Base-by-base conservation (phyloP, 2,329 filamentous ascomycete genomes). In the Fonsecaea pugnacius region DNA sequence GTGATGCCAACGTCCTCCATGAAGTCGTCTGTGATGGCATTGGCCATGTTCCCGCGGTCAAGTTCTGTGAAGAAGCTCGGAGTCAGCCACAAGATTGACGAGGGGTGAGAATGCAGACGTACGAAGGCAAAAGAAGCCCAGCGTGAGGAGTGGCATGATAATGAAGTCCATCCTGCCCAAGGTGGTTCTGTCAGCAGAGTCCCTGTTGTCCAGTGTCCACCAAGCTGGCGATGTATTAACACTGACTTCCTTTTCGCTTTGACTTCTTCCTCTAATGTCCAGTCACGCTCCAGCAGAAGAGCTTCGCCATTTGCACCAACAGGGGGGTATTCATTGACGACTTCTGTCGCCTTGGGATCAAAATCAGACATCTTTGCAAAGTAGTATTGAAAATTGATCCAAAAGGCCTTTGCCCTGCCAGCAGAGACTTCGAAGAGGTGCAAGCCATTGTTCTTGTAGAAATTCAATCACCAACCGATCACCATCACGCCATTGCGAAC, bases 11-110 rank as follows among this genome's bases (percentile, higher is more conserved):
- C 77, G 68, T 85, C 83, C 21, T 77, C 70, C 51, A 83, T 79
- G 68, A 85, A 82, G 2, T 77, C 80, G 46, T 84, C 83, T 2
- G 83, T 85, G 43, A 85, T 69, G 2, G 83, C 83, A 36, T 82
- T 84, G 61, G 79, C 80, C 59, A 76, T 84, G 64, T 80, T 82
- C 12, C 66, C 66, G 35, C 67, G 60, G 48, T 69, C 67, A 30
- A 69, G 64, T 51, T 69, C 40, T 65, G 56, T 1, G 32, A 52
- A 38, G 32, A 30, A 30, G 18, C 9, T 21, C 2, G 46, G 46
- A 55, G 27, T 61, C 35, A 30, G 51, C 73, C 52, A 74, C 67
- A 60, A 21, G 16, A 40, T 40, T 40, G 38, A 16, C 21, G 21
- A 4, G 10, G 16, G 33, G 40, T 32, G 8, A 24, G 35, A 27